phyloP scores from a whole-genome alignment of 495 filamentous ascomycete species.

The Acidomyces sp. region DNA sequence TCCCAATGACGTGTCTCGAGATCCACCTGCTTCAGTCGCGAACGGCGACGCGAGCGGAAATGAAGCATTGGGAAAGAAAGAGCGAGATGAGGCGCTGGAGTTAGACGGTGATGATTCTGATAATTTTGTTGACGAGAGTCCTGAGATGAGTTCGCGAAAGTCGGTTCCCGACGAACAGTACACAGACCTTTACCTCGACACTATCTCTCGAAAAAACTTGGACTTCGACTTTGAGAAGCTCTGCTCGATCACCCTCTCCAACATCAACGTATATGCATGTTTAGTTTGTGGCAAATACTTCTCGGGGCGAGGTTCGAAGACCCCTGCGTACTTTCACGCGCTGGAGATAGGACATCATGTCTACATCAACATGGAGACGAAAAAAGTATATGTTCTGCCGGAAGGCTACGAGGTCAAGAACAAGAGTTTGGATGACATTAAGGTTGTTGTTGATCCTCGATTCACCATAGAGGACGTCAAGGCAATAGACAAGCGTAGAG shows the following conservation, averaged over 20 bases:
- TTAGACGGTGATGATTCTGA: conserved; percentile 35
- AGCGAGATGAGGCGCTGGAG: conserved; percentile 23
- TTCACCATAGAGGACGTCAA: conserved; percentile 66
- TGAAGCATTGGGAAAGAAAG: conserved; percentile 10
- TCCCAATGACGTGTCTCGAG: conserved; percentile 22
- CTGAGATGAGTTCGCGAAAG: conserved; percentile 26
- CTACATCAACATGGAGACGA: conserved; percentile 90
- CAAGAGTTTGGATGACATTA: conserved; percentile 95
- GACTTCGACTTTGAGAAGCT: conserved; percentile 98
- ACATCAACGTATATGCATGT: conserved; percentile 98
- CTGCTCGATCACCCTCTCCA: conserved; percentile 87
- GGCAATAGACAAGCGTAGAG: conserved; percentile 64
- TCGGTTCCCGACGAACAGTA: conserved; percentile 67
- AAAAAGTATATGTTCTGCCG: conserved; percentile 89
- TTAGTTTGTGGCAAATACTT: conserved; percentile 97
- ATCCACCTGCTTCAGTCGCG: conserved; percentile 22
- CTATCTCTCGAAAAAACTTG: conserved; percentile 72
- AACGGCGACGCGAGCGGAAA: conserved; percentile 31
- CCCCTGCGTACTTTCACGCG: conserved; percentile 94
- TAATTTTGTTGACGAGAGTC: conserved; percentile 33
- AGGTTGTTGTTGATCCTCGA: conserved; percentile 90
- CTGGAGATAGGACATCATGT: conserved; percentile 92
- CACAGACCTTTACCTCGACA: conserved; percentile 93
- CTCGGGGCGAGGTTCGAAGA: conserved; percentile 84
- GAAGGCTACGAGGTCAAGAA: conserved; percentile 95